Evolutionary conservation across 495 filamentous ascomycete genomes (phyloP), one percentile per base, ranked within the genome.

Genomic region (Mycothermus thermophilus): DNA sequence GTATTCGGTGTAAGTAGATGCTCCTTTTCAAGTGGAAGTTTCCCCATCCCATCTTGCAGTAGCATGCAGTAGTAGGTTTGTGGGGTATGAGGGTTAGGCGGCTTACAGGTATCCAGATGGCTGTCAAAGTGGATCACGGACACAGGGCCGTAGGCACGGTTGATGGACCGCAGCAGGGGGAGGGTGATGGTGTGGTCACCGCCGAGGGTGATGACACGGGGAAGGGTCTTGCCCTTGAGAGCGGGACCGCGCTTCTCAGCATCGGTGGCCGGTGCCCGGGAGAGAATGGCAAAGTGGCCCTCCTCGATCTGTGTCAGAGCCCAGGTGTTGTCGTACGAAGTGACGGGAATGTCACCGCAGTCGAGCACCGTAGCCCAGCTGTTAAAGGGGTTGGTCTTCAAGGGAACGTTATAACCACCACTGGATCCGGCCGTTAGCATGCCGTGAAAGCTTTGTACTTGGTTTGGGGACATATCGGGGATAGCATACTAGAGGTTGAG

Each of bases 101-200:
- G 17, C 79, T 45, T 55, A 49, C 83, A 90, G 1, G 84, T 92
- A 48, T 93, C 84, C 1, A 82, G 66, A 47, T 83, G 78, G 27
- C 58, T 80, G 51, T 92, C 84, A 49, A 93, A 92, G 59, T 93
- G 84, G 34, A 93, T 71, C 11, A 92, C 84, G 1, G 84, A 76
- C 2, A 90, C 69, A 2, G 82, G 80, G 26, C 76, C 74, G 51
- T 90, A 80, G 25, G 83, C 74, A 32, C 79, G 73, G 47, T 83
- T 74, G 48, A 93, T 62, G 0, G 78, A 81, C 14, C 84, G 65
- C 9, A 93, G 69, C 9, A 83, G 75, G 3, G 84, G 77, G 5
- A 92, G 68, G 0, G 80, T 84, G 42, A 92, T 71, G 43, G 77
- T 82, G 51, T 92, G 84, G 52, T 93, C 84, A 12, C 84, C 84